phyloP scores from a whole-genome alignment of 768 basidiomycete genomes.

The Piloderma croceum region DNA sequence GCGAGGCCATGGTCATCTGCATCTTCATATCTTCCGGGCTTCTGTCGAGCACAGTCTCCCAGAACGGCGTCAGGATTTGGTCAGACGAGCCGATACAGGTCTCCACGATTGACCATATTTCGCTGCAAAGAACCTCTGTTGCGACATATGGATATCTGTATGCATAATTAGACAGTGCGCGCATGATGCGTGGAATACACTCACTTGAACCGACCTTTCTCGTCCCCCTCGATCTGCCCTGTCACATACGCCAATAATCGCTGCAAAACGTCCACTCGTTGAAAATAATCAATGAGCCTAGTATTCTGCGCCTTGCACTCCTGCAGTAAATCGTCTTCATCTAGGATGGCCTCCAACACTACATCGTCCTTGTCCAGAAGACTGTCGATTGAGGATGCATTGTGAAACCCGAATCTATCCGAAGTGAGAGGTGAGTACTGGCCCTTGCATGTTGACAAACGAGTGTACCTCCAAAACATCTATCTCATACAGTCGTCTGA shows the following conservation, averaged over 20 bases:
- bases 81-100: constrained; percentile 71
- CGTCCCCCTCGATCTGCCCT: constrained; percentile 78
- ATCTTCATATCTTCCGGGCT: constrained; percentile 83
- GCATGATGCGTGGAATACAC: constrained; percentile 23
- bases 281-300: constrained; percentile 82
- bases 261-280: constrained; percentile 73
- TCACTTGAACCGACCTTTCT: constrained; percentile 77
- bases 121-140: constrained; percentile 92
- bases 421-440: no score
- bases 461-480: constrained; percentile 47
- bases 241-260: constrained; percentile 80
- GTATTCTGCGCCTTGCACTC: constrained; percentile 96
- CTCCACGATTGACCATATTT: constrained; percentile 92
- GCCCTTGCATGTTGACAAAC: constrained; percentile 4
- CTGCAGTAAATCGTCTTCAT: constrained; percentile 89
- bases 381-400: constrained; percentile 83
- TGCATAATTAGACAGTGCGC: constrained; percentile 9
- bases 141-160: constrained; percentile 85
- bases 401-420: constrained; percentile 83
- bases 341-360: constrained; percentile 83
- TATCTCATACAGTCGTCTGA: no score
- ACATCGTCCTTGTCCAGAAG: constrained; percentile 88
- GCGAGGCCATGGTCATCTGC: constrained; percentile 80
- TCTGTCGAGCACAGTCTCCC: constrained; percentile 82
- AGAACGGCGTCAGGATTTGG: constrained; percentile 79